Evolutionary conservation across 2,329 filamentous ascomycete genomes (phyloP).

Genomic region (Ophiostoma piceae): DNA sequence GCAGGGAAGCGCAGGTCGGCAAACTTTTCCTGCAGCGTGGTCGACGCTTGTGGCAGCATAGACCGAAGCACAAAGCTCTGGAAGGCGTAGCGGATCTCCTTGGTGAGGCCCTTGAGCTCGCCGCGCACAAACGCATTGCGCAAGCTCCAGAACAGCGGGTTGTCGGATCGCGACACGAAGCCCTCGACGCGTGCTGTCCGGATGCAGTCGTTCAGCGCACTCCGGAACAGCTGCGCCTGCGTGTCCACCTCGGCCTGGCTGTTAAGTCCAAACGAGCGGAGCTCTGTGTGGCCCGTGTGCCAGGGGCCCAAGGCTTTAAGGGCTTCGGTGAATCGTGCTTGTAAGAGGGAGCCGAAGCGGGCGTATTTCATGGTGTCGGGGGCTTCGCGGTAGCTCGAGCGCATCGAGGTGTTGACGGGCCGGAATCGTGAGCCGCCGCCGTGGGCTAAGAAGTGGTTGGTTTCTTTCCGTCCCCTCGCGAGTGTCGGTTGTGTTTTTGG

Average conservation of each 20-base stretch:
- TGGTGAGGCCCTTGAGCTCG: conserved; percentile 47
- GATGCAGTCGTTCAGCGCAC: conserved; percentile 43
- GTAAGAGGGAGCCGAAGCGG: conserved; percentile 30
- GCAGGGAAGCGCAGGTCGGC: conserved; percentile 83
- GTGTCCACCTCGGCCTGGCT: conserved; percentile 41
- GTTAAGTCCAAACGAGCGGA: conserved; percentile 36
- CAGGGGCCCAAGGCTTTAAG: conserved; percentile 33
- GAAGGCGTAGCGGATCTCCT: conserved; percentile 50
- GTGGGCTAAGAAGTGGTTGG: conserved; percentile 9
- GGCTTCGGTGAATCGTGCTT: conserved; percentile 36
- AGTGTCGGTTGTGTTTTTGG: neutral
- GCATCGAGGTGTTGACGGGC: neutral
- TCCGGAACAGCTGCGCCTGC: conserved; percentile 44
- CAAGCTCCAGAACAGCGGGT: conserved; percentile 54
- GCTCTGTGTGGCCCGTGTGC: conserved; percentile 30
- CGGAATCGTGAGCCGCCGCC: conserved; percentile 6
- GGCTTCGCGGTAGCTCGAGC: conserved; percentile 13
- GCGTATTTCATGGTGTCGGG: conserved; percentile 10
- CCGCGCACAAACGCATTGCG: conserved; percentile 54
- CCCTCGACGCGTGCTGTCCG: conserved; percentile 39
- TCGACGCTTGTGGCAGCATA: conserved; percentile 51
- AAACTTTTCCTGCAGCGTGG: conserved; percentile 54
- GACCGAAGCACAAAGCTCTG: conserved; percentile 57
- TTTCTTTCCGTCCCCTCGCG: neutral
- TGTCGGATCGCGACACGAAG: conserved; percentile 39